These are phyloP conservation scores for Radiomyces spectabilis DNA, from an alignment of 192 early-diverging fungal genomes.

Conservation along the genomic window DNA sequence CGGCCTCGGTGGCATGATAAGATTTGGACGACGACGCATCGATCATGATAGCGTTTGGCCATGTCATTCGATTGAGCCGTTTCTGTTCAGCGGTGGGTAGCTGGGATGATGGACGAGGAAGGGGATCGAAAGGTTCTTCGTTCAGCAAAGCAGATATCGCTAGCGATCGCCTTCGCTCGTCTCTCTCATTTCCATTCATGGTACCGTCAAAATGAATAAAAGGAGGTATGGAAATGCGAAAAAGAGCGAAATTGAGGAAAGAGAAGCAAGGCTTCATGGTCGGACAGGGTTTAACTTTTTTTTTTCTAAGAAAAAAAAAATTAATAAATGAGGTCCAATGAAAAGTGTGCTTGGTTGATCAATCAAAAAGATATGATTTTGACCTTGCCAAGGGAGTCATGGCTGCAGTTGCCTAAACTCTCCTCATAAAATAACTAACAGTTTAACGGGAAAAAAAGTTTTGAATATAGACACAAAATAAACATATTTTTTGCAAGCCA, in stretches of 20 bases:
- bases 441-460: too few relatives aligned
- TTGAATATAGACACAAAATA: too few relatives aligned
- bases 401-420: too few relatives aligned
- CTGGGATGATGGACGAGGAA: neutral
- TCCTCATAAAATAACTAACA: too few relatives aligned
- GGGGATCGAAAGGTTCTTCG: constrained; percentile 19
- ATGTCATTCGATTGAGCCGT: constrained; percentile 4
- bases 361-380: too few relatives aligned
- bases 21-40: neutral
- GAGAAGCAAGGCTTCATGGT: too few relatives aligned
- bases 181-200: neutral
- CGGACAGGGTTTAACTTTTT: too few relatives aligned
- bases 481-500: too few relatives aligned
- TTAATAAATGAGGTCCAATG: neutral
- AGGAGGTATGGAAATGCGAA: neutral
- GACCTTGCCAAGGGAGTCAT: too few relatives aligned
- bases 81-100: neutral
- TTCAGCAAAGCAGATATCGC: constrained; percentile 23
- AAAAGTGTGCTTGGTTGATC: too few relatives aligned
- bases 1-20: too few relatives aligned
- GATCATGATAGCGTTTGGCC: neutral
- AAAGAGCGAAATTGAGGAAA: neutral
- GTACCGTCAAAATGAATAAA: neutral
- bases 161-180: constrained; percentile 8
- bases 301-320: constrained; percentile 2